Conservation (phyloP, 1,139 yeast species). For the Yueomyces sp. region DNA sequence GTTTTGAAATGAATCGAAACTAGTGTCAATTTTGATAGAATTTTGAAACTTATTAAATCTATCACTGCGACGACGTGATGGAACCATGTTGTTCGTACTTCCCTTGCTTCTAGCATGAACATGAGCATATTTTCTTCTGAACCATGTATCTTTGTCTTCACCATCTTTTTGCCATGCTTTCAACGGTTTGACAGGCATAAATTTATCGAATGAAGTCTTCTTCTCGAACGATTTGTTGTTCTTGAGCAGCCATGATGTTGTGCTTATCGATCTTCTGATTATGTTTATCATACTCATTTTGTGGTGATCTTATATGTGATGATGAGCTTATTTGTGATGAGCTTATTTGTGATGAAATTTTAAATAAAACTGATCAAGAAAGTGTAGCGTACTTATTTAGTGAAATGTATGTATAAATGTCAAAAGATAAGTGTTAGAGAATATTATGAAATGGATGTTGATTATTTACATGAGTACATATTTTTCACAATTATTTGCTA, state of each 20-base stretch:
- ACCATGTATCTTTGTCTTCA: slow-evolving; percentile 41
- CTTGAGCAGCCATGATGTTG: too few species aligned
- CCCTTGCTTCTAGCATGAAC: slow-evolving; percentile 38
- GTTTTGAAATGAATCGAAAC: neutral
- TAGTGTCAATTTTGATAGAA: neutral
- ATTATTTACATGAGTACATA: neutral
- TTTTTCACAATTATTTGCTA: too few species aligned
- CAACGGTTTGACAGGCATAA: slow-evolving; percentile 27
- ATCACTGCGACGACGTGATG: neutral
- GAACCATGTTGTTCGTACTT: neutral
- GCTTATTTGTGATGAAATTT: too few species aligned
- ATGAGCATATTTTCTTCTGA: slow-evolving; percentile 43
- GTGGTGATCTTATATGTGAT: too few species aligned
- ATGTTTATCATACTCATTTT: too few species aligned
- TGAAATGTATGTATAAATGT: slow-evolving; percentile 1
- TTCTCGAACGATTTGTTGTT: too few species aligned
- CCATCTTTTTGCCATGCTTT: slow-evolving; percentile 52
- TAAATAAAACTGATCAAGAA: too few species aligned
- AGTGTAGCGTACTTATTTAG: too few species aligned
- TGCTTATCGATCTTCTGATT: too few species aligned
- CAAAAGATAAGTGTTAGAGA: too few species aligned
- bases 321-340: too few species aligned
- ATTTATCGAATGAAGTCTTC: neutral
- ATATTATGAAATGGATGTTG: neutral
- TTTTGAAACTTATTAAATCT: neutral